A percentile compares a stretch with the other conserved stretches of the same genome.
phyloP scores from a whole-genome alignment of 768 basidiomycete genomes.

The Megacollybia marginata region DNA sequence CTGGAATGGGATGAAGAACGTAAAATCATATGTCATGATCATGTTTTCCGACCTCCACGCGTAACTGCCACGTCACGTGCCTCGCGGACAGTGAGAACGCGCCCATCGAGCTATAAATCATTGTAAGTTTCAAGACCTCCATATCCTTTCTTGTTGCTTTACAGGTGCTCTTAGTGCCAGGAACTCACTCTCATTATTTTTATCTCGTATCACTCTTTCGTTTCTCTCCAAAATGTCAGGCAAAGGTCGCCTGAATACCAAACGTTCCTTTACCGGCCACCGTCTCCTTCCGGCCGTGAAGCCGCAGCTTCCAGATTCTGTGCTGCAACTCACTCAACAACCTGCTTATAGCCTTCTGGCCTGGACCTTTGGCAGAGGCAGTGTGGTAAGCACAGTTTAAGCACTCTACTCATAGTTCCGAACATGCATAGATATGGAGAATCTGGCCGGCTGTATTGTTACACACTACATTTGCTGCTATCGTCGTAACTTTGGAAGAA shows the following conservation, averaged over 20 bases:
- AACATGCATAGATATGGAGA: constrained; percentile 1
- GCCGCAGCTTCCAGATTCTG: background rate
- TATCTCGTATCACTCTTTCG: background rate
- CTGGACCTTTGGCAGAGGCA: constrained; percentile 6
- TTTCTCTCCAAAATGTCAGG: background rate
- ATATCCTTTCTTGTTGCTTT: background rate
- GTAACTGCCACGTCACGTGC: background rate
- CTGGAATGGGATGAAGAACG: too few relatives aligned
- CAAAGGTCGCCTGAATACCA: background rate
- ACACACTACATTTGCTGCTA: constrained; percentile 3
- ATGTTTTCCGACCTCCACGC: background rate
- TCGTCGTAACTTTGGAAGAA: constrained; percentile 2
- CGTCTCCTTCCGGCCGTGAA: background rate
- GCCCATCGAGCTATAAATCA: background rate
- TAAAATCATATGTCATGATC: too few relatives aligned
- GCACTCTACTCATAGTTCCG: background rate
- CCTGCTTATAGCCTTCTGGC: constrained; percentile 5
- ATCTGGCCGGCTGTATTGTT: constrained; percentile 7
- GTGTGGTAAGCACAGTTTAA: background rate
- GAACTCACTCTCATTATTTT: background rate
- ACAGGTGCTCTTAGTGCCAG: background rate
- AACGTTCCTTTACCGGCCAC: constrained; percentile 1
- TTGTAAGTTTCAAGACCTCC: background rate
- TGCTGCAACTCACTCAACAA: constrained; percentile 2
- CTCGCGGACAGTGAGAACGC: background rate